Evolutionary conservation across 202 grass and related monocot species (phyloP).

Genomic region (Hordeum pubiflorum): DNA sequence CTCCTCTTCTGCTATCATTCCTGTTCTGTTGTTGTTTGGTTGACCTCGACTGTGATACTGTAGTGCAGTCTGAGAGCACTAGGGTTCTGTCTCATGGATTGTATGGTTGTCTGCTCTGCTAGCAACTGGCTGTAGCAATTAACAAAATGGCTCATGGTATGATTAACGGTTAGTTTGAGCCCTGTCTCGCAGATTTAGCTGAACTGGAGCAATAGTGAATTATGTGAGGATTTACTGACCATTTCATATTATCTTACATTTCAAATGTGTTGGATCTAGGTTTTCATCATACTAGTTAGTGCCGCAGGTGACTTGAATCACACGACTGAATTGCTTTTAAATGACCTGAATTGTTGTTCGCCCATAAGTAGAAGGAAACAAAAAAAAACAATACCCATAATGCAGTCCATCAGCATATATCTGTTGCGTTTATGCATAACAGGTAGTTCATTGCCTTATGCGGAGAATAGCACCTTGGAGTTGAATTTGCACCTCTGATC

Average conservation of each 20-base stretch:
- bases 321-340: not conserved
- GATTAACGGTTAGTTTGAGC: not conserved
- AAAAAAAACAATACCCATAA: not conserved
- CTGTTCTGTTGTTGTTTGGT: conserved; percentile 1
- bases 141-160: not conserved
- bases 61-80: not conserved
- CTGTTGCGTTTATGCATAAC: not conserved
- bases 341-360: not conserved
- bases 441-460: not conserved
- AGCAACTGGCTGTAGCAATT: not conserved
- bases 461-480: not conserved
- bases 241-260: not conserved
- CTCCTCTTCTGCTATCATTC: not conserved
- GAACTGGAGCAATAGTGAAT: not conserved
- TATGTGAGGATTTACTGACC: not conserved
- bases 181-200: not conserved
- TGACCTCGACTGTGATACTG: not conserved
- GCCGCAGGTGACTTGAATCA: not conserved
- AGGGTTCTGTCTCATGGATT: not conserved
- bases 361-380: not conserved
- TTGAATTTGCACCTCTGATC: not conserved
- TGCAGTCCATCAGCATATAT: not conserved
- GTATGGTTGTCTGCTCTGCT: not conserved
- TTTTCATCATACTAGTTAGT: not conserved
- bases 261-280: not conserved